These are phyloP conservation scores for Pyricularia grisea DNA, from an alignment of 2,329 filamentous ascomycete species.

Conservation along the genomic window DNA sequence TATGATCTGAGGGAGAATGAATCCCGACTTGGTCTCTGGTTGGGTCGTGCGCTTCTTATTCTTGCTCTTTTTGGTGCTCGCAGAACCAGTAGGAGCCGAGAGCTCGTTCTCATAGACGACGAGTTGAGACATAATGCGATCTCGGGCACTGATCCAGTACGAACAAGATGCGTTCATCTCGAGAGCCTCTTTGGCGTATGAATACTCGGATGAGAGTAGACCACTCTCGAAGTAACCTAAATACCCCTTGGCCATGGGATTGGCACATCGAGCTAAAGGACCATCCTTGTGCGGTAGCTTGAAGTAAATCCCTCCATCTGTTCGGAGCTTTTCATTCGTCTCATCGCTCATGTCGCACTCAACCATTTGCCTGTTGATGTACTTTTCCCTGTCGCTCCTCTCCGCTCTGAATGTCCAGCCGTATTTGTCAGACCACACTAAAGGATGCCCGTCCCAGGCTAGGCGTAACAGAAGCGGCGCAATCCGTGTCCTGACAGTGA, in stretches of 20 bases:
- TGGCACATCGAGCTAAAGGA: slow-evolving; percentile 72
- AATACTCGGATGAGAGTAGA: slow-evolving; percentile 74
- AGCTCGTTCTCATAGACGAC: slow-evolving; percentile 63
- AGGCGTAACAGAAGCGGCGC: slow-evolving; percentile 77
- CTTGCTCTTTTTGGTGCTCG: neutral
- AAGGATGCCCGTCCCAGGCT: slow-evolving; percentile 79
- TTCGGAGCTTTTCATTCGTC: slow-evolving; percentile 51
- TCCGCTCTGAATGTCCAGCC: slow-evolving; percentile 88
- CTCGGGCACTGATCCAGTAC: slow-evolving; percentile 95
- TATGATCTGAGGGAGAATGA: slow-evolving; percentile 90
- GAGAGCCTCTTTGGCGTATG: slow-evolving; percentile 86
- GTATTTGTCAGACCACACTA: slow-evolving; percentile 87
- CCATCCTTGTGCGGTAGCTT: slow-evolving; percentile 97
- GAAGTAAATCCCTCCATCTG: slow-evolving; percentile 69
- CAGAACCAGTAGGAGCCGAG: slow-evolving; percentile 34
- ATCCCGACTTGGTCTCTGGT: slow-evolving; percentile 42
- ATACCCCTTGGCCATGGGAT: slow-evolving; percentile 86
- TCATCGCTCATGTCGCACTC: slow-evolving; percentile 72
- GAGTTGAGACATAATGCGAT: slow-evolving; percentile 90
- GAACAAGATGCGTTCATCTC: slow-evolving; percentile 99
- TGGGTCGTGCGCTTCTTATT: slow-evolving; percentile 3
- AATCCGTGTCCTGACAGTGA: slow-evolving; percentile 81
- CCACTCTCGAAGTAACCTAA: slow-evolving; percentile 86
- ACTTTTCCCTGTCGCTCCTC: slow-evolving; percentile 49
- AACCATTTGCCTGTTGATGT: slow-evolving; percentile 61